Evolutionary conservation across 352 stramenopile species (phyloP), one percentile per base, ranked within the genome.

Genomic region (Globisporangium rhizosaccharum): DNA sequence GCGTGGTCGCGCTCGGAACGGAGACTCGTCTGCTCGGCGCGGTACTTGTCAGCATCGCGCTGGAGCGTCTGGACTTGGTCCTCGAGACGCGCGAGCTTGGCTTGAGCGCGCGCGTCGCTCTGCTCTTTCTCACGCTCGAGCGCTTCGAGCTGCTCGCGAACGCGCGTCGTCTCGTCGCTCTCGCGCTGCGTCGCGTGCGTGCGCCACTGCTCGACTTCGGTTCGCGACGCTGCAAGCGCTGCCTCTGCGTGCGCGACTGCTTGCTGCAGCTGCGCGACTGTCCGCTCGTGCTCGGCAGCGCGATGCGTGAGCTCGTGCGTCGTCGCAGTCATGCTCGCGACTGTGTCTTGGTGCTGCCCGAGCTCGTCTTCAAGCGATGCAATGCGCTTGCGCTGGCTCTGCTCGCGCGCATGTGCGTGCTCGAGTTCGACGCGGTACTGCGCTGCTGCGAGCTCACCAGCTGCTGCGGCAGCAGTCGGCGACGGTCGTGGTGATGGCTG

Each of bases 41-140:
- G 76, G 18, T 85, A 83, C 57, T 75, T 87, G 23, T 87, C 76
- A 42, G 69, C 75, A 50, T 90, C 76, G 10, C 73, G 61, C 23
- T 79, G 67, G 11, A 86, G 50, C 60, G 80, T 68, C 36, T 49
- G 18, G 15, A 26, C 17, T 3, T 30, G n/a, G 9, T 79, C 69
- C 37, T 85, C 61, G 48, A 87, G 62, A 48, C 84, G 70, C 14
- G 63, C 50, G 15, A 79, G 47, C 53, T 85, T 80, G 12, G 55
- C 51, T 62, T 86, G 70, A 33, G 72, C 80, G 14, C 71, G 71
- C 30, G 53, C 60, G 45, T 88, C 75, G 33, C 67, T 44, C 1
- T 62, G 53, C 51, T 81, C 70, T 50, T 84, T 84, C 51, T 88
- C 77, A 51, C 76, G 73, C 12, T 25, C 63, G 17, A 75, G 56